Evolutionary conservation across 2,329 filamentous ascomycete genomes (phyloP), one percentile per base, ranked within the genome.

Genomic region (Mycosphaerella sp.): DNA sequence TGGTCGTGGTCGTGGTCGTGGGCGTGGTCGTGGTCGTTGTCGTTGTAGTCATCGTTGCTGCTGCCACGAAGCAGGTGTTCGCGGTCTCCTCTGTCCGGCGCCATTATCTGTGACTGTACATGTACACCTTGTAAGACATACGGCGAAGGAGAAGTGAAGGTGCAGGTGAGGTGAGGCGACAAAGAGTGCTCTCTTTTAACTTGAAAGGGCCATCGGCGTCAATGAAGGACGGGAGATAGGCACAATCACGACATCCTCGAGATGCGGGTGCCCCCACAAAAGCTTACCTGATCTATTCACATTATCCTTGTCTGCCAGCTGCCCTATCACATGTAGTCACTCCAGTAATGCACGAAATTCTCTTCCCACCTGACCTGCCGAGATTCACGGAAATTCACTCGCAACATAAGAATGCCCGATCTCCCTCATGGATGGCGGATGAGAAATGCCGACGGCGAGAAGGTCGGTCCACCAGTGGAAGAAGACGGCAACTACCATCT

Each of bases 71-170:
- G 51, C 38, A 53, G 55, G 3, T n/a, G 44, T 14, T 53, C 51
- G 2, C 29, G 17, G 17, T 54, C 55, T 42, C 68, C 68, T 64
- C 68, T 63, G 55, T 70, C 68, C 31, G 67, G 68, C 45, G 68
- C 68, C 68, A 70, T 70, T 7, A 8, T 34, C 23, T 40, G 8
- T 7, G 14, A 14, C 29, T 12, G 21, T 29, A 26, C n/a, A 40
- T 31, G 32, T 51, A 23, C 36, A 44, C 2, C 21, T 21, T 34
- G 41, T 32, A 21, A 44, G 42, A 17, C 45, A 26, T 32, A 23
- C 26, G 32, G 29, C n/a, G 21, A 43, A 6, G 21, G n/a, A 45
- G 41, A 17, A 43, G 31, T 29, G 8, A 9, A 38, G 4, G 5
- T 21, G 21, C 21, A 21, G 21, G 21, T 21, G 21, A 21, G 21